Base-by-base conservation (phyloP, 2,329 filamentous ascomycete species). In the Monosporascus sp. region DNA sequence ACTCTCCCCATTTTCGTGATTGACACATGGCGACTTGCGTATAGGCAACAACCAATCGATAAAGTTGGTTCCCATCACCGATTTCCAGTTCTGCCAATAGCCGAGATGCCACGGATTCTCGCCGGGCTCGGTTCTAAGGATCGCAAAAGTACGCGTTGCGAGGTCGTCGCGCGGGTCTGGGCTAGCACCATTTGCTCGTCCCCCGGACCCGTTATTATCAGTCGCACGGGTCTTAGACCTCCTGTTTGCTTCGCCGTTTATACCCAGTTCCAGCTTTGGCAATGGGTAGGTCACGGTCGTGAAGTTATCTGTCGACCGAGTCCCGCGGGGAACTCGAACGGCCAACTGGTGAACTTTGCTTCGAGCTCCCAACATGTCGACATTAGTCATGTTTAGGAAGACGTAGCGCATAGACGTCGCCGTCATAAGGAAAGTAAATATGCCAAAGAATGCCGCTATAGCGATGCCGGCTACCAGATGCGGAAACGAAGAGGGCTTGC, bases 91-190 rank as follows among this genome's bases (percentile, higher is more conserved):
- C 27, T 76, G 72, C 57, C 80, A 77, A 8, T 73, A 72, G 2
- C 88, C 89, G 1, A 94, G 74, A 62, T 96, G 83, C 85, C 91
- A 99, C 0, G 91, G 90, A 60, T 96, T 96, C 61, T 94, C 86
- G 9, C 89, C 86, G 0, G 82, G 79, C 3, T 83, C 75, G 0
- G 88, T 89, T 56, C 82, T 79, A 2, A 97, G 75, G 41, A 97
- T 87, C 14, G 89, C 91, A 66, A 96, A 97, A 11, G 82, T 87
- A 27, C 86, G 81, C 5, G 74, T 77, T 24, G 84, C 81, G 3
- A 74, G 70, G 44, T 67, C 62, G 58, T 80, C 79, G 35, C 74
- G 69, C 5, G 64, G 58, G 3, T 64, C 62, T 19, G 60, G 27
- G 22, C 41, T 56, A 20, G 38, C 50, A 46, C 37, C 49, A 53